These are phyloP conservation scores for Botrytis byssoidea DNA, from an alignment of 2,329 filamentous ascomycete species.

Conservation along the genomic window DNA sequence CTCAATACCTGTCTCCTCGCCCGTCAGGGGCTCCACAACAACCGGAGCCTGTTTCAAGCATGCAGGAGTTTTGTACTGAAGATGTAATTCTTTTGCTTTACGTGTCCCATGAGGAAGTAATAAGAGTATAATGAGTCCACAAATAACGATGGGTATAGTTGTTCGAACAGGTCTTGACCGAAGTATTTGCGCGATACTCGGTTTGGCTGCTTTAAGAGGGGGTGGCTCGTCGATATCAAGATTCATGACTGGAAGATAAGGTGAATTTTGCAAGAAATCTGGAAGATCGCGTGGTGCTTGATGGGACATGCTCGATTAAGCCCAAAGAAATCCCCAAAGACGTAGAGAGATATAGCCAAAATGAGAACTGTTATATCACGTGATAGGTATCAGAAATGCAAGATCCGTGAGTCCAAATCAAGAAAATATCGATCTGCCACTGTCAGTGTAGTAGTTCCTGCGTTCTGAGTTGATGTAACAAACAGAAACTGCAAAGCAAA, in stretches of 20 bases:
- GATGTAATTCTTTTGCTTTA: slow-evolving; percentile 1
- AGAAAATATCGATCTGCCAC: background rate
- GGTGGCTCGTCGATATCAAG: slow-evolving; percentile 19
- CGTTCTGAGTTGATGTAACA: too few species aligned
- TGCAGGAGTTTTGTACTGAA: slow-evolving; percentile 18
- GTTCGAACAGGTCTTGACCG: slow-evolving; percentile 41
- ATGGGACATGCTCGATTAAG: background rate
- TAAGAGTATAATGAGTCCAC: slow-evolving; percentile 15
- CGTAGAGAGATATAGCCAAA: background rate
- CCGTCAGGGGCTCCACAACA: slow-evolving; percentile 12
- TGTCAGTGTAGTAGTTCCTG: background rate
- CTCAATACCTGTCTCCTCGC: slow-evolving; percentile 36
- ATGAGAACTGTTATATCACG: background rate
- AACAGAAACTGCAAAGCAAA: background rate
- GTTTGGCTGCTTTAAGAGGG: slow-evolving; percentile 24
- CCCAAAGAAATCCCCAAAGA: too few species aligned
- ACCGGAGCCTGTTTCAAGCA: slow-evolving; percentile 19
- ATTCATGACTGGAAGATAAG: slow-evolving; percentile 26
- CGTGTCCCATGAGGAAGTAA: slow-evolving; percentile 13
- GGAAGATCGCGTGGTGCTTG: slow-evolving; percentile 25
- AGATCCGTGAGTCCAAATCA: background rate
- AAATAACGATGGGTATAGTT: slow-evolving; percentile 21
- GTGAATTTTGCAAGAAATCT: slow-evolving; percentile 34
- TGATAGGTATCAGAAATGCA: background rate
- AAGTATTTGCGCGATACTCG: slow-evolving; percentile 41